Evolutionary conservation across 2,329 filamentous ascomycete species (phyloP), one percentile per base, ranked within the genome.

Genomic region (Claviceps capensis): DNA sequence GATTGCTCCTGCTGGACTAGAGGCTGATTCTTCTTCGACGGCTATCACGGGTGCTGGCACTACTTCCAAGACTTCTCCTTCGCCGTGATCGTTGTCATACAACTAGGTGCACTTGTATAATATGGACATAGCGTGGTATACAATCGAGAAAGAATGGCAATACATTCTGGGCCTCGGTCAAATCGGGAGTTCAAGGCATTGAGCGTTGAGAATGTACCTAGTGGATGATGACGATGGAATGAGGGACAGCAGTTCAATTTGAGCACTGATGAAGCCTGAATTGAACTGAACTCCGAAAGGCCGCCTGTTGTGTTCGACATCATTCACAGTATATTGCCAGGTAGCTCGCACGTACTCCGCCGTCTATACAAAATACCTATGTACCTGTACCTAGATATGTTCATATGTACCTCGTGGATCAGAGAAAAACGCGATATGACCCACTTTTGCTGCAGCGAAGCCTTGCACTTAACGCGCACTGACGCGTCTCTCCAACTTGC

Each of bases 1-100:
- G 62, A 67, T 86, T 55, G 76, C 79, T 37, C 70, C 75, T 1
- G 67, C 58, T 19, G 63, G 67, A 52, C 54, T 69, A 40, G 56
- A 70, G 45, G 60, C 68, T 45, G 61, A 64, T 23, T 60, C 66
- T 4, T 57, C 67, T 2, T 56, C 65, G 22, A 66, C 64, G 9
- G 55, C 65, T 3, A 59, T 66, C 38, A 65, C 63, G 38, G 60
- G 67, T 43, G 58, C 63, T 1, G 63, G 63, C 49, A 66, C 62
- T 50, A 61, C 63, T 36, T 58, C 69, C 52, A 55, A 64, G 50
- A 61, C 71, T 54, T 63, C 64, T 36, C 56, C 57, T 43, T 61
- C 61, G 43, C 52, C 57, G 56, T 64, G 55, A 58, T 34, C 46
- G 19, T 19, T 19, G 41, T 16, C 23, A 40, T 52, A 6, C 16